Evolutionary conservation across 192 early-diverging fungal genomes (phyloP).

Genomic region (Thoreauomyces humboldtii): DNA sequence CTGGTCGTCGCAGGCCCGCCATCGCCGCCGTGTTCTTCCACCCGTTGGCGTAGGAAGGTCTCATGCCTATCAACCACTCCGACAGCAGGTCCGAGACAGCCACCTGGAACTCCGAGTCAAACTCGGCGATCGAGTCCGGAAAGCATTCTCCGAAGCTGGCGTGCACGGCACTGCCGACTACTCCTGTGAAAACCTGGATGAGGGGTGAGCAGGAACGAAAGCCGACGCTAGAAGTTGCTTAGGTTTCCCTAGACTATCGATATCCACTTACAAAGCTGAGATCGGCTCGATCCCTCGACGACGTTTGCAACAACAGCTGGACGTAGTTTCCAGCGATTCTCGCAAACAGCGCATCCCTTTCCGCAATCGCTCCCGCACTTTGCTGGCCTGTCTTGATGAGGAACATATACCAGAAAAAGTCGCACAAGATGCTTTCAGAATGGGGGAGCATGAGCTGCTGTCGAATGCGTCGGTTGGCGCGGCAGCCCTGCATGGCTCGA

Average conservation of each 20-base stretch:
- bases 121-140: slow-evolving; percentile 12
- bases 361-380: neutral
- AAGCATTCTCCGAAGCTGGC: slow-evolving; percentile 24
- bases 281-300: slow-evolving; percentile 4
- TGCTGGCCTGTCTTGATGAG: slow-evolving; percentile 2
- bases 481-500: slow-evolving; percentile 3
- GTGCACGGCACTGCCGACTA: slow-evolving; percentile 9
- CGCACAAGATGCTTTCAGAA: slow-evolving; percentile 9
- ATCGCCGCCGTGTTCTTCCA: neutral
- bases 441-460: neutral
- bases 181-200: slow-evolving; percentile 14
- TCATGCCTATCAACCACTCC: slow-evolving; percentile 24
- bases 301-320: neutral
- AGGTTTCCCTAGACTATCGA: neutral
- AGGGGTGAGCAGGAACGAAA: neutral
- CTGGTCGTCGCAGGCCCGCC: too few relatives aligned
- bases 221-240: neutral
- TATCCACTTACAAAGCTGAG: slow-evolving; percentile 11
- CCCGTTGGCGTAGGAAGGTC: slow-evolving; percentile 4
- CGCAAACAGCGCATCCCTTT: slow-evolving; percentile 15
- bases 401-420: slow-evolving; percentile 17
- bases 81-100: slow-evolving; percentile 22
- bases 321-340: slow-evolving; percentile 27
- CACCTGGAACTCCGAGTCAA: slow-evolving; percentile 19
- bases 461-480: slow-evolving; percentile 8